Evolutionary conservation across 2,329 filamentous ascomycete genomes (phyloP).

Genomic region (Domatiomyces catenatus): DNA sequence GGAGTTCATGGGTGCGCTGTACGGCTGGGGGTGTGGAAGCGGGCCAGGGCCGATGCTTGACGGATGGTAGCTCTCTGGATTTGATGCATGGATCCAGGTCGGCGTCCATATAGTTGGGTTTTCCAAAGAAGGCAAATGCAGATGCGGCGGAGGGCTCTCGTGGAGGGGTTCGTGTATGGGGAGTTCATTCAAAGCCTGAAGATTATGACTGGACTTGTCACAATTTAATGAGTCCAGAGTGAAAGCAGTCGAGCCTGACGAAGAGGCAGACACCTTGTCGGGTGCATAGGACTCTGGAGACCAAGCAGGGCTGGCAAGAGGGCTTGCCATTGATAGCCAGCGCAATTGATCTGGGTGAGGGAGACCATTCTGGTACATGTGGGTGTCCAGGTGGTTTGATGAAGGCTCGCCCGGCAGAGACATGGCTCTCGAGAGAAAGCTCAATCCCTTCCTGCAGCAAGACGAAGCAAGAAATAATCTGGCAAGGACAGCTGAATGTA

Average conservation of each 20-base stretch:
- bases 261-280: not conserved
- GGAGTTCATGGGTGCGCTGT: not conserved
- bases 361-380: not conserved
- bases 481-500: not conserved
- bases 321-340: not conserved
- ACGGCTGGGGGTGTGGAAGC: not conserved
- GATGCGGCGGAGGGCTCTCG: not conserved
- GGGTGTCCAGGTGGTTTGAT: not conserved
- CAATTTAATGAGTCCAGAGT: not conserved
- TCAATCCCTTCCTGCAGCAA: not conserved
- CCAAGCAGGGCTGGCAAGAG: not conserved
- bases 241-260: not conserved
- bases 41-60: not conserved
- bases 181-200: not conserved
- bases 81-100: not conserved
- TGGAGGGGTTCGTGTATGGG: not conserved
- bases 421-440: not conserved
- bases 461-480: not conserved
- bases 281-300: not conserved
- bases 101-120: not conserved
- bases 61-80: not conserved
- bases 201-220: not conserved
- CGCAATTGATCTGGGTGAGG: not conserved
- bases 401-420: not conserved
- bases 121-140: not conserved